Base-by-base conservation (phyloP, 768 basidiomycete species). In the Kwoniella newhampshirensis region DNA sequence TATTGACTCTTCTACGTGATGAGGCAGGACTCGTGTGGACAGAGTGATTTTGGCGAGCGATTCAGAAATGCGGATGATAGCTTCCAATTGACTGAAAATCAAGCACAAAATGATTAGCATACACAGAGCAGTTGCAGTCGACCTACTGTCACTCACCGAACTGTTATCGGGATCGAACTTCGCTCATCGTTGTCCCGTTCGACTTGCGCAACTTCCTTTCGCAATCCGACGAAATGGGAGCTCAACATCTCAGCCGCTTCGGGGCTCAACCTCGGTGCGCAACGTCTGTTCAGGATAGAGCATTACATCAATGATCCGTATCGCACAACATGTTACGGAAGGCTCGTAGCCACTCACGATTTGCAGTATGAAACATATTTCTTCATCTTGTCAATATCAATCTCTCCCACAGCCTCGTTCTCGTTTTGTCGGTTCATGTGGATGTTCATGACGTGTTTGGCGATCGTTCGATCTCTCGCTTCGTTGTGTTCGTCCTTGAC, bases 401-500 rank as follows among this genome's bases (percentile, higher is more conserved):
- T 89, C 78, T 99, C 96, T 5, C 91, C 94, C 1, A 85, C 81
- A 4, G 80, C 81, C 48, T 89, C 85, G 8, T 87, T 85, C 40
- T 85, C 87, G 63, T 86, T 89, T 12, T 86, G 85, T 51, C 90
- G 82, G 77, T 94, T 94, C 91, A 97, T 96, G 75, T 99, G 96
- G 44, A 96, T 88, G 75, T 91, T 93, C 89, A 99, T 91, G 63
- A 99, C 93, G 71, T 98, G 92, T 75, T 87, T 89, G 7, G 94
- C 96, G 64, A 98, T 93, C 74, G 86, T 88, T 90, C 86, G 85
- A 75, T 99, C 96, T 45, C 96, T 84, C 37, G 81, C 80, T 75
- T 98, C 96, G 72, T 97, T 91, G 75, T 99, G 96, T 70, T 98
- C 92, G 68, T 99, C 96, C 75, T 89, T 91, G 59, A 99, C 88